Conservation (phyloP, 179 eudicot genomes). For the Beta corolliflora region DNA sequence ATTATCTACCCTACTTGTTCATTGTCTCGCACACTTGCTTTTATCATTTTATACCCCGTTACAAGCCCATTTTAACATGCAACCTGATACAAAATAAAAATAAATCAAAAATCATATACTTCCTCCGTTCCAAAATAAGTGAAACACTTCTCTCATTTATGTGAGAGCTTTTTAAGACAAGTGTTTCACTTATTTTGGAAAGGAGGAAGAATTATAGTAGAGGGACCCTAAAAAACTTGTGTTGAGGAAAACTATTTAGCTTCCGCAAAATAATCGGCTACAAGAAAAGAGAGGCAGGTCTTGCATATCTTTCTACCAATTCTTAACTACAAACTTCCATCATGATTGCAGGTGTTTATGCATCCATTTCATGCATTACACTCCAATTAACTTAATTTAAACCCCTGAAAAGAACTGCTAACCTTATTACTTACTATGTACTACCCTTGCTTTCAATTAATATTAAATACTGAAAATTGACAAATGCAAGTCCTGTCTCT, state of each 20-base stretch:
- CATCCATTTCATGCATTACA: constrained; percentile 20
- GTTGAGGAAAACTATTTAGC: not conserved
- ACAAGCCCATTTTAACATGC: no score
- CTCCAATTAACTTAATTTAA: constrained; percentile 5
- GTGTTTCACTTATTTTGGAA: no score
- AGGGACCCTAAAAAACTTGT: not conserved
- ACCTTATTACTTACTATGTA: not conserved
- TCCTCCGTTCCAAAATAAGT: no score
- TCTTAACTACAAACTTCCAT: not conserved
- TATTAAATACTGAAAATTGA: not conserved
- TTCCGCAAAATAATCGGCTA: not conserved
- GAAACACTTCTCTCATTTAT: no score
- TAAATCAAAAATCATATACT: no score
- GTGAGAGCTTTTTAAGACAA: no score
- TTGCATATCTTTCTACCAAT: constrained; percentile 10
- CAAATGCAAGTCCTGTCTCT: not conserved
- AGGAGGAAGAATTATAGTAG: no score
- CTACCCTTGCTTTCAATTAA: constrained; percentile 5
- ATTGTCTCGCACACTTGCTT: no score
- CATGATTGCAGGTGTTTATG: constrained; percentile 25
- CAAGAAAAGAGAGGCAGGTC: not conserved
- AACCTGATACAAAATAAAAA: no score
- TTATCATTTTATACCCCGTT: no score
- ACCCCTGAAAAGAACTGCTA: constrained; percentile 2
- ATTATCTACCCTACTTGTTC: no score